These are phyloP conservation scores for Rhododendron molle DNA, from an alignment of 148 eudicot species.

Conservation along the genomic window DNA sequence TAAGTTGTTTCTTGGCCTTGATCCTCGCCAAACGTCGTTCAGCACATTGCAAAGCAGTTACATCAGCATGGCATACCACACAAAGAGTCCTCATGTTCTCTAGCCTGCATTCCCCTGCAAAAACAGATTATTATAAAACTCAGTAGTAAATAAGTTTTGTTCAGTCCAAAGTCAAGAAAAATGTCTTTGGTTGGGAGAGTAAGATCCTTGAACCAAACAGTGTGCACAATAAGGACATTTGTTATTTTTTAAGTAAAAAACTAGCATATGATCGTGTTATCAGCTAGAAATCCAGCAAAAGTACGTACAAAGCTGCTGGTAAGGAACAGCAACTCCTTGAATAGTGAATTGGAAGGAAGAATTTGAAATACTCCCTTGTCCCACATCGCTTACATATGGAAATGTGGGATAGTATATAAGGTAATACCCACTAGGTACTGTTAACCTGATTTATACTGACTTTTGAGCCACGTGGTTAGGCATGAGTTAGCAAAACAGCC, in stretches of 20 bases:
- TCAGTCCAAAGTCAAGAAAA: background rate
- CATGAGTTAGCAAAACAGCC: background rate
- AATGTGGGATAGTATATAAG: background rate
- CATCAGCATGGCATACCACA: constrained; percentile 91
- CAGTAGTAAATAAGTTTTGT: background rate
- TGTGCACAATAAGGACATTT: background rate
- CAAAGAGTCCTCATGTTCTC: constrained; percentile 96
- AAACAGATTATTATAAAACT: background rate
- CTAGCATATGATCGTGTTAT: background rate
- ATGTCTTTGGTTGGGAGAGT: background rate
- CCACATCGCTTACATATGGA: background rate
- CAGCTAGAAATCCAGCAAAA: background rate
- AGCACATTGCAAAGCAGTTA: constrained; percentile 70
- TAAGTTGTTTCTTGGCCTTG: constrained; percentile 51
- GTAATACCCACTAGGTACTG: background rate
- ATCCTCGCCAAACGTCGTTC: constrained; percentile 52
- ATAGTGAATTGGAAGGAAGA: background rate
- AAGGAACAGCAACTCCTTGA: background rate
- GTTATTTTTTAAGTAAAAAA: background rate
- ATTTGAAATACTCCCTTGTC: background rate
- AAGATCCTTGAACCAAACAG: background rate
- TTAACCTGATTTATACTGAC: background rate
- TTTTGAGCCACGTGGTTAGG: background rate
- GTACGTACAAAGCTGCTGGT: background rate
- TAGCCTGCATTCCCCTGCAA: constrained; percentile 81